These are phyloP conservation scores for Yarrowia sp. DNA, from an alignment of 805 yeast species.

Conservation along the genomic window DNA sequence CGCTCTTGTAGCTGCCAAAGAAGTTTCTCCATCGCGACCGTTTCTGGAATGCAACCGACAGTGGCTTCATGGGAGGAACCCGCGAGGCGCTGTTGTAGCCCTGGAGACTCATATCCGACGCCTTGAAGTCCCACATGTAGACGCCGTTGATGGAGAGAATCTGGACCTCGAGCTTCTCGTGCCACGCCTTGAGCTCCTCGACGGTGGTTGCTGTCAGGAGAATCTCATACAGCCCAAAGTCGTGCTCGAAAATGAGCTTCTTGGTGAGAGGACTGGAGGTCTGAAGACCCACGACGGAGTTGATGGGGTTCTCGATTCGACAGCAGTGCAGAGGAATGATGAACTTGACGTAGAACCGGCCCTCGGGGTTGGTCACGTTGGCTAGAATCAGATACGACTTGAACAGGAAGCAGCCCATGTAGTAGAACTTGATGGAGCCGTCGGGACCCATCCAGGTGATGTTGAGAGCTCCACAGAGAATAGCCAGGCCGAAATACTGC, in stretches of 20 bases:
- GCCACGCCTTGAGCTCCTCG: conserved; percentile 27
- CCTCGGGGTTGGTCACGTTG: conserved; percentile 26
- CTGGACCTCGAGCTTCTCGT: conserved; percentile 37
- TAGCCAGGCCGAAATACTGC: conserved; percentile 32
- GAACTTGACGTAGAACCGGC: conserved; percentile 29
- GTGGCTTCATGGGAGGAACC: conserved; percentile 21
- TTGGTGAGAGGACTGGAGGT: conserved; percentile 10
- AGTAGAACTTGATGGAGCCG: conserved; percentile 19
- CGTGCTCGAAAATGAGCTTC: conserved; percentile 38
- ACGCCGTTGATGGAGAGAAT: conserved; percentile 28
- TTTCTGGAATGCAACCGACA: conserved; percentile 28
- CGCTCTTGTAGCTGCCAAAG: conserved; percentile 25
- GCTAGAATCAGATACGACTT: conserved; percentile 33
- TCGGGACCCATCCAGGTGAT: conserved; percentile 30
- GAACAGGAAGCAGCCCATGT: conserved; percentile 39
- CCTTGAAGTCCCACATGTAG: conserved; percentile 35
- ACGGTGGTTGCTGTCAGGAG: conserved; percentile 27
- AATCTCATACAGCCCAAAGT: conserved; percentile 38
- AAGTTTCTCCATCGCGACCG: conserved; percentile 22
- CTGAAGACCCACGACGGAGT: conserved; percentile 24
- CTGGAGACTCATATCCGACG: conserved; percentile 27
- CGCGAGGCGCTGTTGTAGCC: conserved; percentile 34
- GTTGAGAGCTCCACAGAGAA: conserved; percentile 35
- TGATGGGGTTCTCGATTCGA: conserved; percentile 21
- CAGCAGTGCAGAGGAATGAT: conserved; percentile 35